Percentiles rank a stretch among this genome's conserved stretches.
Evolutionary conservation across 495 filamentous ascomycete species (phyloP).

Genomic region (Aspergillus haitiensis): DNA sequence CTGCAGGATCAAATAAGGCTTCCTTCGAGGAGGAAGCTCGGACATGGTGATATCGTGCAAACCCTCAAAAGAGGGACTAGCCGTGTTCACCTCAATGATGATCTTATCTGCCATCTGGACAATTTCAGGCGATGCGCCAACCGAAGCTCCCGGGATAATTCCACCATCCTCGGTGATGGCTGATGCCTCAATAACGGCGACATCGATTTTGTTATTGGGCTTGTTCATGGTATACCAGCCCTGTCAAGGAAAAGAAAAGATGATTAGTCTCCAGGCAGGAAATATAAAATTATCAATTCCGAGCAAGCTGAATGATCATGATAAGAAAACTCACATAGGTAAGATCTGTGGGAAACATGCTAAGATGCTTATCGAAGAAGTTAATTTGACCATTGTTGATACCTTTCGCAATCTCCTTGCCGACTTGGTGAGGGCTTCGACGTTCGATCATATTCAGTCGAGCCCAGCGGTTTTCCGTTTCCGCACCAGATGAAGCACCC

Average conservation of each 20-base stretch:
- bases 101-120: slow-evolving; percentile 90
- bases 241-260: slow-evolving; percentile 30
- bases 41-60: slow-evolving; percentile 90
- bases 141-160: slow-evolving; percentile 84
- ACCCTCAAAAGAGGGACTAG: slow-evolving; percentile 80
- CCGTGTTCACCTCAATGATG: slow-evolving; percentile 91
- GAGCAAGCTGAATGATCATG: not conserved
- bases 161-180: slow-evolving; percentile 92
- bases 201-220: slow-evolving; percentile 71
- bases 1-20: slow-evolving; percentile 83
- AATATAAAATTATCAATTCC: no score
- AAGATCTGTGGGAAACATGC: slow-evolving; percentile 89
- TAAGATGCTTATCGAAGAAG: slow-evolving; percentile 90
- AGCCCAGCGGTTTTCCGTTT: slow-evolving; percentile 92
- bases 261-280: no score
- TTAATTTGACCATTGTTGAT: slow-evolving; percentile 88
- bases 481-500: slow-evolving; percentile 82
- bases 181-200: slow-evolving; percentile 81
- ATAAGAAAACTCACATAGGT: slow-evolving; percentile 63
- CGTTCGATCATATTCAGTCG: slow-evolving; percentile 84
- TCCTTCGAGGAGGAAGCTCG: slow-evolving; percentile 74
- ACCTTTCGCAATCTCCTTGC: slow-evolving; percentile 86
- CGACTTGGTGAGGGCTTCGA: slow-evolving; percentile 83
- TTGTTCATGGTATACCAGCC: slow-evolving; percentile 81
- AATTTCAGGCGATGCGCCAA: slow-evolving; percentile 83